Evolutionary conservation across 1,284 basidiomycete species (phyloP), one percentile per base, ranked within the genome.

Genomic region (Agaricales sp.): DNA sequence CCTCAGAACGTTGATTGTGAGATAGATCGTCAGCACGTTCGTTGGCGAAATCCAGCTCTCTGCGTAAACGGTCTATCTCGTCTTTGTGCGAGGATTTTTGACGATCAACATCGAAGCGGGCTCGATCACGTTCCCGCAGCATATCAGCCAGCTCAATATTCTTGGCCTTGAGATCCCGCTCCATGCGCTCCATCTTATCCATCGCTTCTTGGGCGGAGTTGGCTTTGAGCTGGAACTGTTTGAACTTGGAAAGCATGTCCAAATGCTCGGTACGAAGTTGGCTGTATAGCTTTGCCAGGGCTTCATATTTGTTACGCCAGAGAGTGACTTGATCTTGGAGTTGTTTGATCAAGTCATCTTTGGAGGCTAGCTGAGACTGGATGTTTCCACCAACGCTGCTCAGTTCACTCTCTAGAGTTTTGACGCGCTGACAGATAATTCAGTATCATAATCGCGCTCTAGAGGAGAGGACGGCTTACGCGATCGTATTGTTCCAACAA

Each of bases 301-400:
- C 92, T 67, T 99, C 96, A 67, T 99, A 99, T 69, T 99, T 99
- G 73, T 93, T 94, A 54, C 92, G 86, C 96, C 96, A 99, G 19
- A 96, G 71, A 4, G 83, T 88, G 54, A 97, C 93, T 68, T 99
- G 96, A 62, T 96, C 92, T 65, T 98, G 95, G 12, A 99, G 78
- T 64, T 96, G 92, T 61, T 84, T 85, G 63, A 99, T 92, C 59
- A 99, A 73, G 22, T 98, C 93, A 62, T 99, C 96, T 68, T 99
- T 99, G 46, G 90, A 87, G 49, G 73, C 65, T 70, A 98, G 78
- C 65, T 99, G 96, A 3, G 91, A 86, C 53, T 80, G 81, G 54
- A 96, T 80, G 60, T 95, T 93, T 54, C 77, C 71, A 26, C 80
- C 77, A 54, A 93, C 82, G 50, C 84, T 82, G 49, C 73, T 75